phyloP scores from a whole-genome alignment of 176 grass and related monocot species.

The Pontederia paniculata region DNA sequence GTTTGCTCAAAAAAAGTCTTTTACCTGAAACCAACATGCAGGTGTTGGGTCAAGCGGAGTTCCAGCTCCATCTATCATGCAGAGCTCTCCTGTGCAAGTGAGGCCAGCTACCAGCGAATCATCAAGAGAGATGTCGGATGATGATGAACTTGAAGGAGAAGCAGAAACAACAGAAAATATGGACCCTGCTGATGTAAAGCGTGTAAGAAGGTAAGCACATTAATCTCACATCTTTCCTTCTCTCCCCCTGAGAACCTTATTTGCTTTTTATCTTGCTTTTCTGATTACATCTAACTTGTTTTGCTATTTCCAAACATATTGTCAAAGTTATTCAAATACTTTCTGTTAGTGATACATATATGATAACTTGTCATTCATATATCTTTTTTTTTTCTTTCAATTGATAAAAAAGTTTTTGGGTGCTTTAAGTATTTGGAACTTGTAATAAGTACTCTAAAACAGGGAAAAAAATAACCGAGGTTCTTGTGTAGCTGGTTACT shows the following conservation, averaged over 20 bases:
- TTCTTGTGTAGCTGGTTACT: too few relatives aligned
- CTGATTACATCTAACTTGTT: too few relatives aligned
- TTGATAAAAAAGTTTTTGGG: too few relatives aligned
- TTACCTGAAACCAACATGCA: slow-evolving; percentile 19
- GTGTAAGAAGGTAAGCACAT: slow-evolving; percentile 43
- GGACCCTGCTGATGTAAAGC: slow-evolving; percentile 33
- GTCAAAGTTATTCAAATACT: too few relatives aligned
- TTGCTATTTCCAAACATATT: too few relatives aligned
- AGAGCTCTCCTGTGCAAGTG: slow-evolving; percentile 20
- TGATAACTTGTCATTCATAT: too few relatives aligned
- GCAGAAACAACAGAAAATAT: slow-evolving; percentile 37
- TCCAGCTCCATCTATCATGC: slow-evolving; percentile 26
- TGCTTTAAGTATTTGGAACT: too few relatives aligned
- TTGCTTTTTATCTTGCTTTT: background rate
- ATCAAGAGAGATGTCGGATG: slow-evolving; percentile 48
- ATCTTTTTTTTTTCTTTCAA: too few relatives aligned
- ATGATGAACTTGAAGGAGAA: slow-evolving; percentile 55
- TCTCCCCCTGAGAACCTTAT: too few relatives aligned
- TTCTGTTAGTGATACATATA: too few relatives aligned
- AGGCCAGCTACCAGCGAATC: slow-evolving; percentile 46
- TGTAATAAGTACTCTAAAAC: too few relatives aligned
- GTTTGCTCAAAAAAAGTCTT: background rate
- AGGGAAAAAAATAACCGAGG: too few relatives aligned
- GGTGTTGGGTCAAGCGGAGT: slow-evolving; percentile 15
- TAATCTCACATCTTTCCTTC: background rate